Percentiles rank a stretch among this genome's conserved stretches.
Evolutionary conservation across 257 asterid genomes (phyloP).

Genomic region (Solanum virginianum): DNA sequence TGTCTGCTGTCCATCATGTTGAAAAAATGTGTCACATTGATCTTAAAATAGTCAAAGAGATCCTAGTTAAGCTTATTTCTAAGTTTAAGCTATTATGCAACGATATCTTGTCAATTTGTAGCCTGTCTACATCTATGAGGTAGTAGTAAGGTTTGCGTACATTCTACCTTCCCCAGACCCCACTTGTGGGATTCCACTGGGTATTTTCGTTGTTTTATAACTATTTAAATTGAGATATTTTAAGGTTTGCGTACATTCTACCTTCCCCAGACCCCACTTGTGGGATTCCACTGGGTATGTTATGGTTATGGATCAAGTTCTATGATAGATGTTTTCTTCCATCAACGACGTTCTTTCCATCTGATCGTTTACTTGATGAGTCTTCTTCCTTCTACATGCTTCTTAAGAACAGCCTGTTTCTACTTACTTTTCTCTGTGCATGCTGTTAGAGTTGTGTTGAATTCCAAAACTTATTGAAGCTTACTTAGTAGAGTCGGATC

Average conservation of each 20-base stretch:
- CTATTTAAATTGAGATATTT: too few relatives aligned
- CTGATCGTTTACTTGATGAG: neutral
- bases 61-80: neutral
- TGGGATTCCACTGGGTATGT: too few relatives aligned
- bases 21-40: neutral
- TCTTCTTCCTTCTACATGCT: neutral
- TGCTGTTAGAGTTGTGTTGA: neutral
- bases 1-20: neutral
- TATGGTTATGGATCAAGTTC: neutral
- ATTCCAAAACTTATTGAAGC: neutral
- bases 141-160: too few relatives aligned
- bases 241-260: too few relatives aligned
- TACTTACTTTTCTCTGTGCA: neutral
- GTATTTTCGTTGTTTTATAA: too few relatives aligned
- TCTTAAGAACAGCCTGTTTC: neutral
- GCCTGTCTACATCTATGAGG: too few relatives aligned
- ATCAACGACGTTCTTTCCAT: neutral
- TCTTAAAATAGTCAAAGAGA: neutral
- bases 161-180: too few relatives aligned
- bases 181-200: too few relatives aligned
- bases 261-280: too few relatives aligned
- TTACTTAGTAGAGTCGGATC: neutral
- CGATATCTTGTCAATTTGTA: neutral
- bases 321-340: neutral
- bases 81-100: neutral